Evolutionary conservation across 306 rosid genomes (phyloP), one percentile per base, ranked within the genome.

Genomic region (Pyrus pyrifolia): DNA sequence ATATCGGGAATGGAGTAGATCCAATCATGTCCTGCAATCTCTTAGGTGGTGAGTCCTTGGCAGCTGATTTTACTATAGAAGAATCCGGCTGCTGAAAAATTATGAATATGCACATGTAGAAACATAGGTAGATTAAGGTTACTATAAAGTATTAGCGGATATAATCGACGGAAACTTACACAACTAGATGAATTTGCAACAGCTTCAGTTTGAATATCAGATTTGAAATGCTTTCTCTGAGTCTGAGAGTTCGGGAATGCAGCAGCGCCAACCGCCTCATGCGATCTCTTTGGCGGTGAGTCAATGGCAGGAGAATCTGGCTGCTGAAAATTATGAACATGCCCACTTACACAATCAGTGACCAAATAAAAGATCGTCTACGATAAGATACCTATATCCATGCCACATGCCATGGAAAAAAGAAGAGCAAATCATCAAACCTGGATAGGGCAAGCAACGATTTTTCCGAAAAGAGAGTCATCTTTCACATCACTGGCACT

Each of bases 391-490:
- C 21, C 53, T 51, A 81, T 30, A 18, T n/a, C 23, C 73, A 63
- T 8, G 30, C 53, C 30, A 49, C 29, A 52, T 25, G 27, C 35
- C 63, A 76, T n/a, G 30, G 13, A 51, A 12, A 74, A 5, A 29
- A 76, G 42, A 18, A 27, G 46, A 71, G 18, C 49, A 29, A 31
- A 80, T 57, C 74, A n/a, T 67, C 76, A 21, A 81, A 95, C 98
- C 98, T 88, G 90, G 69, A 38, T 81, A 71, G 97, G 91, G 65
- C 97, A 92, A 75, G 88, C 70, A 64, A 64, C 83, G 55, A 92
- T 84, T 52, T 84, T 71, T 53, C 96, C 98, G 78, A 90, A 86
- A 30, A 88, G 86, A 49, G 17, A 21, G 25, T 74, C 87, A 18
- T 85, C 85, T 62, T 81, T 74, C 60, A 91, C 83, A 81, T 87